Base-by-base conservation (phyloP, 257 asterid genomes). In the Capsicum chinense region DNA sequence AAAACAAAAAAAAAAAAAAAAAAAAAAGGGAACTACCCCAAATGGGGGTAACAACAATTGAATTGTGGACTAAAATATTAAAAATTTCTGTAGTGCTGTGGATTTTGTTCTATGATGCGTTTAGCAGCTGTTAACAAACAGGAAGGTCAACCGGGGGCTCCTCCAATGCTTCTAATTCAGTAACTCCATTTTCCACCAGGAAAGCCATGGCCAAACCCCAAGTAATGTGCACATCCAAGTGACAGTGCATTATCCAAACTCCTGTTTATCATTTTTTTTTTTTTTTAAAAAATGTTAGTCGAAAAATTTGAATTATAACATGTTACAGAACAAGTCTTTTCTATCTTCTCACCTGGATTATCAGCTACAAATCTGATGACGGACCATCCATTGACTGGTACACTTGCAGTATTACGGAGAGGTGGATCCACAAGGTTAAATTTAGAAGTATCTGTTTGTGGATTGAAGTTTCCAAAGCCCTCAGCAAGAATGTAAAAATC, bases 391-490 rank as follows among this genome's bases (percentile, higher is more conserved):
- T 88, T 90, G 69, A 95, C 99, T 0, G 98, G 98, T 12, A 95
- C 89, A 73, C 95, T 91, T 0, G 89, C 97, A 0, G 99, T 95
- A 76, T 94, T 95, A 33, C 99, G 74, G 17, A 88, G 84, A 9
- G 99, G 99, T 26, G 99, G 99, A 86, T 95, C 97, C 12, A 90
- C 88, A 9, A 94, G 96, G 86, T 95, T 94, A 80, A 91, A 95
- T 63, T 91, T 93, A 6, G 90, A 52, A 0, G 93, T 90, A 86
- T 95, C 98, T 3, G 47, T 89, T 50, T 73, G 86, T 0, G 95
- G 87, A 56, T 95, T 87, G 80, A 94, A 95, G 56, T 94, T 95
- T 13, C 98, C 99, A n/a, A 93, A 94, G 0, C 98, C 99, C 84
- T 95, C 96, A 1, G 94, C 97, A 42, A 94, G 26, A 2, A 95